These are phyloP conservation scores for Leishmania martiniquensis DNA, from an alignment of 208 protist species.

Conservation along the genomic window DNA sequence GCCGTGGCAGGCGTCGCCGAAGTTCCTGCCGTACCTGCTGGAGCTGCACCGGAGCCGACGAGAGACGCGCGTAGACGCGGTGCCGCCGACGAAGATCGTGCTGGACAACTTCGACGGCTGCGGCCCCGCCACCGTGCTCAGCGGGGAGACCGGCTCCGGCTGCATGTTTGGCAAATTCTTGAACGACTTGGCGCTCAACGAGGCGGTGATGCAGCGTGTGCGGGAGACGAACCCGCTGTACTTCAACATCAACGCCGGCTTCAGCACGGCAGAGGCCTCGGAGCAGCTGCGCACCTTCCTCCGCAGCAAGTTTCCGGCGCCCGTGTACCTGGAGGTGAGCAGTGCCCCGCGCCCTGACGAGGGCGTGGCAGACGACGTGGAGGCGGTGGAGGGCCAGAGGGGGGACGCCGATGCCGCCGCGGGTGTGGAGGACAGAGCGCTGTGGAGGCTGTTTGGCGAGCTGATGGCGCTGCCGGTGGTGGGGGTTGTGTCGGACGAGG, in stretches of 20 bases:
- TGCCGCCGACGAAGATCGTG: constrained; percentile 19
- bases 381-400: background rate
- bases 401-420: background rate
- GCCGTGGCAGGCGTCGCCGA: constrained; percentile 52
- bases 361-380: background rate
- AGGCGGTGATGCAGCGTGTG: constrained; percentile 10
- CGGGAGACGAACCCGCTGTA: constrained; percentile 27
- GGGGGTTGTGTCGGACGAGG: constrained; percentile 37
- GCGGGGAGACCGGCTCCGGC: constrained; percentile 1
- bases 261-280: background rate
- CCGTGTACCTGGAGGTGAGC: constrained; percentile 31
- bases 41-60: background rate
- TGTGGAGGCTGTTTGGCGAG: constrained; percentile 18
- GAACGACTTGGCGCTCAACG: constrained; percentile 20
- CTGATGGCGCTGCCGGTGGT: constrained; percentile 57
- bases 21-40: constrained; percentile 42
- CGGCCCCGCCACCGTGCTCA: constrained; percentile 32
- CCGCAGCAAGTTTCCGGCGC: constrained; percentile 15
- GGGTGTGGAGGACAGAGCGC: constrained; percentile 4
- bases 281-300: constrained; percentile 33
- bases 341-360: background rate
- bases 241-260: constrained; percentile 49
- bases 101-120: constrained; percentile 67
- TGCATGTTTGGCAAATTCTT: constrained; percentile 36
- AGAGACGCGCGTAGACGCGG: background rate